These are phyloP conservation scores for Haplographium delicatum DNA, from an alignment of 495 filamentous ascomycete species.

Conservation along the genomic window DNA sequence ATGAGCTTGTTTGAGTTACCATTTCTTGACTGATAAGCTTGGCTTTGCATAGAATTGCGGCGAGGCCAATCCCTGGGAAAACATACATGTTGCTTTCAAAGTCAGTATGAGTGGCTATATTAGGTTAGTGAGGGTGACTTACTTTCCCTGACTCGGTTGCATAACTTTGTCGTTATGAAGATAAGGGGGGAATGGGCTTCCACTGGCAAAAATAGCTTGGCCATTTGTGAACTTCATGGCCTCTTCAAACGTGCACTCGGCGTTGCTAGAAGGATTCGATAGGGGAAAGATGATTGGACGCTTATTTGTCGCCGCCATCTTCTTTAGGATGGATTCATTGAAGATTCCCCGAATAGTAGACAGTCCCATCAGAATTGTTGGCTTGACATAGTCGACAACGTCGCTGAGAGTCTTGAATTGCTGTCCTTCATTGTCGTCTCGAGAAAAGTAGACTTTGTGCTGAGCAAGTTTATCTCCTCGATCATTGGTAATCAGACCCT, in stretches of 20 bases:
- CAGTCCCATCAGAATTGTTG: constrained; percentile 75
- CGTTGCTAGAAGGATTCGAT: constrained; percentile 73
- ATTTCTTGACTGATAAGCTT: constrained; percentile 70
- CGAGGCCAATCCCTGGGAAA: constrained; percentile 76
- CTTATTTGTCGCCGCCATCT: constrained; percentile 68
- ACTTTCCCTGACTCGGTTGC: constrained; percentile 61
- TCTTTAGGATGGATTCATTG: constrained; percentile 59
- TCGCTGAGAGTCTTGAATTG: constrained; percentile 66
- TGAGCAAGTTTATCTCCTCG: constrained; percentile 72
- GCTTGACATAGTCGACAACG: constrained; percentile 68
- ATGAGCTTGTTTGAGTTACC: constrained; percentile 31
- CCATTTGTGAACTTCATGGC: constrained; percentile 66
- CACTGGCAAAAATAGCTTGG: constrained; percentile 67
- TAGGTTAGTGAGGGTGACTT: neutral
- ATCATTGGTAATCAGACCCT: constrained; percentile 68
- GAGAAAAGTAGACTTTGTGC: constrained; percentile 78
- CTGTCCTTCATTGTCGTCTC: constrained; percentile 65
- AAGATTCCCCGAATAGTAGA: constrained; percentile 76
- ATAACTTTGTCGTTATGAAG: constrained; percentile 52
- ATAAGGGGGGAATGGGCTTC: constrained; percentile 65
- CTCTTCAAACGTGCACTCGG: constrained; percentile 73
- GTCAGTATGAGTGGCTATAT: constrained; percentile 2
- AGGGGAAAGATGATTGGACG: constrained; percentile 75
- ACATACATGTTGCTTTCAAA: constrained; percentile 71
- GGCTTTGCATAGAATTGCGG: constrained; percentile 69